These are phyloP conservation scores for Juncus effusus DNA, from an alignment of 176 grass and related monocot genomes.

Conservation along the genomic window DNA sequence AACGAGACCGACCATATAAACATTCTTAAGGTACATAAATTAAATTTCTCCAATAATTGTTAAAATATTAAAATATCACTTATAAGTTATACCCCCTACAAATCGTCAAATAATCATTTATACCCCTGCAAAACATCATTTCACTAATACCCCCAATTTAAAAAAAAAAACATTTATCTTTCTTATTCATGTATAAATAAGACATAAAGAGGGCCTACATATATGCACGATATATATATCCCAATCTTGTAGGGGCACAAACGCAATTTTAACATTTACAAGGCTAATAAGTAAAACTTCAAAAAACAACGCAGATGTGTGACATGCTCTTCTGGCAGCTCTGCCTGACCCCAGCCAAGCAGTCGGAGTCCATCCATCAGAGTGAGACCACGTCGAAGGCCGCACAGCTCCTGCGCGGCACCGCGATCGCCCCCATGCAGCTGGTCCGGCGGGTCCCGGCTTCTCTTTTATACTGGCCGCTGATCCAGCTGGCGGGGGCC, in stretches of 20 bases:
- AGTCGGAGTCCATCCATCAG: conserved; percentile 22
- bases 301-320: conserved; percentile 96
- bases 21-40: conserved; percentile 82
- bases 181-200: too few relatives aligned
- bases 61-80: background rate
- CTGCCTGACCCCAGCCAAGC: conserved; percentile 53
- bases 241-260: too few relatives aligned
- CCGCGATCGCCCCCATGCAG: conserved; percentile 82
- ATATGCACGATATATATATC: too few relatives aligned
- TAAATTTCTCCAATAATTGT: conserved; percentile 4
- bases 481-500: conserved; percentile 96
- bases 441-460: conserved; percentile 84
- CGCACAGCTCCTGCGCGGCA: conserved; percentile 78
- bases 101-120: background rate
- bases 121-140: background rate
- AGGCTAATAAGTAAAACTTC: too few relatives aligned
- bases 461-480: conserved; percentile 89
- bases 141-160: too few relatives aligned
- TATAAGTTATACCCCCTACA: background rate
- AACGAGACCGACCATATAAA: conserved; percentile 97
- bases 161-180: too few relatives aligned
- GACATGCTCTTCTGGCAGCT: conserved; percentile 95
- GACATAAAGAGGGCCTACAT: too few relatives aligned
- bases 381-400: conserved; percentile 60
- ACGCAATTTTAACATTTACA: background rate